These are phyloP conservation scores for Alternaria novae-zelandiae DNA, from an alignment of 2,329 filamentous ascomycete genomes.

Conservation along the genomic window DNA sequence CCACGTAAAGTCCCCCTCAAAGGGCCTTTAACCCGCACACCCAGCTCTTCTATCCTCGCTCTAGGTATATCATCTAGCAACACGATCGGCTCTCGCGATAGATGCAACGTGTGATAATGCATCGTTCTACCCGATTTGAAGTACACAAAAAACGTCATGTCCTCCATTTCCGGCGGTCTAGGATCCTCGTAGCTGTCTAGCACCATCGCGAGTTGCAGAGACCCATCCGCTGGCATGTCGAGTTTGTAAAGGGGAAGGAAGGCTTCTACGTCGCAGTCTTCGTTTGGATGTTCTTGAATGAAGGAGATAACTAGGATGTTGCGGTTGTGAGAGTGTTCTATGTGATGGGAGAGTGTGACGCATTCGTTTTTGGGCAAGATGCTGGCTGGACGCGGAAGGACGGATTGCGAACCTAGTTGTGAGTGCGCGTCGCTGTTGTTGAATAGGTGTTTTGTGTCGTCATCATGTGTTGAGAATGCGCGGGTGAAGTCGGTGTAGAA, in stretches of 20 bases:
- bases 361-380: background rate
- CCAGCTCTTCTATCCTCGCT: conserved; percentile 32
- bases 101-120: conserved; percentile 1
- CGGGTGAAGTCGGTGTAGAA: conserved; percentile 50
- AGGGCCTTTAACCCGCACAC: conserved; percentile 21
- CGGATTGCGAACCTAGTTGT: conserved; percentile 43
- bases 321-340: conserved; percentile 13
- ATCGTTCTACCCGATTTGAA: conserved; percentile 16
- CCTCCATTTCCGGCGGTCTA: background rate
- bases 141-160: conserved; percentile 16
- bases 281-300: background rate
- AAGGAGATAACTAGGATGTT: conserved; percentile 28
- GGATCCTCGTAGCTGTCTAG: background rate
- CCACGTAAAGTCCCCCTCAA: background rate
- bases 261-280: background rate
- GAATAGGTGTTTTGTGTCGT: conserved; percentile 21
- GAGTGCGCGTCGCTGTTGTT: conserved; percentile 27
- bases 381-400: conserved; percentile 32
- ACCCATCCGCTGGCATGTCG: conserved; percentile 39
- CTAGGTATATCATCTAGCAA: background rate
- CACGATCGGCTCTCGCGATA: background rate
- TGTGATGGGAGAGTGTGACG: conserved; percentile 14
- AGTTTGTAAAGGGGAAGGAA: conserved; percentile 41
- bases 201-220: conserved; percentile 18
- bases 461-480: conserved; percentile 33